Conservation (phyloP, 2,329 filamentous ascomycete species). For the Aspergillus tamarii region DNA sequence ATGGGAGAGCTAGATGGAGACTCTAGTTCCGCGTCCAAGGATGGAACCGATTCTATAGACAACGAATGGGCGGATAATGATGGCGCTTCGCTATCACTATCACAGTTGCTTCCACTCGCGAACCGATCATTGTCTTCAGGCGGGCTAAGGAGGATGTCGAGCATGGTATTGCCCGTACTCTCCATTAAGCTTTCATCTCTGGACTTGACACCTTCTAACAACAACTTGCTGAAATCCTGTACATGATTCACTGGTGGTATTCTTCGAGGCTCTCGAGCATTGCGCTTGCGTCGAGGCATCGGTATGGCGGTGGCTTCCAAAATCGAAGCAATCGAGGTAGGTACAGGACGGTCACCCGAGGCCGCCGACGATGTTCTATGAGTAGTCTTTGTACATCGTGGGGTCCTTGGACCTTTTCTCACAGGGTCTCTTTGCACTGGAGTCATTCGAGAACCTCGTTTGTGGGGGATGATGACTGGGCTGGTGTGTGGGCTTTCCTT, state of each 20-base stretch:
- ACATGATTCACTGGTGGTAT: conserved; percentile 46
- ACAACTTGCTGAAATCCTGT: conserved; percentile 58
- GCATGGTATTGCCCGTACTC: conserved; percentile 48
- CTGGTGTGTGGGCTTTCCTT: conserved; percentile 27
- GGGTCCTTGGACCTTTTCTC: conserved; percentile 24
- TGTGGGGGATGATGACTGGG: conserved; percentile 42
- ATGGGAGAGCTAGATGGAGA: conserved; percentile 49
- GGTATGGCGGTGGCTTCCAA: conserved; percentile 64
- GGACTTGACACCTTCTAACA: conserved; percentile 56
- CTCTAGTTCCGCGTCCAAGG: conserved; percentile 54
- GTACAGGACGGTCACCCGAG: conserved; percentile 48
- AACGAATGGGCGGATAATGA: conserved; percentile 52
- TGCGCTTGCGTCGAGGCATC: conserved; percentile 48
- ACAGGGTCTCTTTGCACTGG: conserved; percentile 19
- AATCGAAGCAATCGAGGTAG: conserved; percentile 60
- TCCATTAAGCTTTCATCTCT: conserved; percentile 51
- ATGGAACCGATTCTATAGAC: conserved; percentile 62
- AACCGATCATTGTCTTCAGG: conserved; percentile 50
- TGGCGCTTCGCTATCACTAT: conserved; percentile 49
- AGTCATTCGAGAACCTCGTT: conserved; percentile 30
- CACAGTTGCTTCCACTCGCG: conserved; percentile 44
- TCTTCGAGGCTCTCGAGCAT: conserved; percentile 43
- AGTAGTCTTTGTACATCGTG: conserved; percentile 23
- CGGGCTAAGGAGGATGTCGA: conserved; percentile 61
- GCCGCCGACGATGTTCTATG: conserved; percentile 32